phyloP scores from a whole-genome alignment of 2,329 filamentous ascomycete genomes.

The Neofusicoccum parvum region DNA sequence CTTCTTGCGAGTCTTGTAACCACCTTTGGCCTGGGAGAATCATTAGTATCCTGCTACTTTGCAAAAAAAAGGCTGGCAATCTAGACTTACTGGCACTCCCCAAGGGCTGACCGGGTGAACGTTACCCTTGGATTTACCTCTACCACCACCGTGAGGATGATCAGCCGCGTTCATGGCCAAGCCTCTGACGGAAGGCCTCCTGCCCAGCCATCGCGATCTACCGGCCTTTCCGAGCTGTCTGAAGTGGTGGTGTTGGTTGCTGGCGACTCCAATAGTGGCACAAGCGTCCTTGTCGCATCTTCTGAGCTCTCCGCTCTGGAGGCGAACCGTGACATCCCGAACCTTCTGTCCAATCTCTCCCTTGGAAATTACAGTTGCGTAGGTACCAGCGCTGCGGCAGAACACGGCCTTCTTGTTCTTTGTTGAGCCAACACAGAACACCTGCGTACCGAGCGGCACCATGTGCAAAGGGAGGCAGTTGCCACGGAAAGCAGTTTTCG shows the following conservation, averaged over 20 bases:
- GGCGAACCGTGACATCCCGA: conserved; percentile 77
- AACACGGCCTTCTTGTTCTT: conserved; percentile 78
- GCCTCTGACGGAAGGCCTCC: conserved; percentile 93
- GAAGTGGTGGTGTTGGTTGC: conserved; percentile 91
- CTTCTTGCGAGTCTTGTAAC: conserved; percentile 89
- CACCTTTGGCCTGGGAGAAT: conserved; percentile 65
- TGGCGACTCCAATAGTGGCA: conserved; percentile 90
- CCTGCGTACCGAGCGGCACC: conserved; percentile 89
- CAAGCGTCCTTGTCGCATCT: conserved; percentile 90
- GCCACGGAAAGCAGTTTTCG: conserved; percentile 89
- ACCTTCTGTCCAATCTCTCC: conserved; percentile 66
- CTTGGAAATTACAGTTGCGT: conserved; percentile 85
- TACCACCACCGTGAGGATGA: conserved; percentile 97
- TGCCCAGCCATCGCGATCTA: conserved; percentile 89
- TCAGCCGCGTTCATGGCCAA: conserved; percentile 98
- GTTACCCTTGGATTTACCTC: conserved; percentile 99
- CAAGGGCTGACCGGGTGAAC: conserved; percentile 92
- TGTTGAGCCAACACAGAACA: conserved; percentile 84
- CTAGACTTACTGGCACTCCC: conserved; percentile 80
- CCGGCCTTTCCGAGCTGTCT: conserved; percentile 92
- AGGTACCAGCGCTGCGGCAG: conserved; percentile 92
- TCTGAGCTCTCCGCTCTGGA: conserved; percentile 92
- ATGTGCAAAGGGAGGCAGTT: conserved; percentile 96
- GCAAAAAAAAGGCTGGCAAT: background rate
- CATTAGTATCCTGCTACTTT: background rate